Percentiles rank a stretch among this genome's conserved stretches.
phyloP scores from a whole-genome alignment of 306 rosid genomes.

The Gleditsia sinensis region DNA sequence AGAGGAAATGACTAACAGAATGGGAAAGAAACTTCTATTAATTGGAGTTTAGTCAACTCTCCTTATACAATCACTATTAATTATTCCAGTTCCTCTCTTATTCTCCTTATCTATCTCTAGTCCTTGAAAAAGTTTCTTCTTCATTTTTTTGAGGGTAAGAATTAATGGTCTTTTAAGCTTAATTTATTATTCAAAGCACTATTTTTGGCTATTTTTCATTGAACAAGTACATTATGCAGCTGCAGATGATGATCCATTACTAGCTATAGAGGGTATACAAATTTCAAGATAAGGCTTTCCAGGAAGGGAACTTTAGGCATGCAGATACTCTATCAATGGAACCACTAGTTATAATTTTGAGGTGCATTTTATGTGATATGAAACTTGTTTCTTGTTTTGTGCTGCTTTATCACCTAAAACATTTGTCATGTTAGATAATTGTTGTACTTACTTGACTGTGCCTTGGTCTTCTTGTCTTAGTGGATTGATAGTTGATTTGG shows the following conservation, averaged over 20 bases:
- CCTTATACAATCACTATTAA: constrained; percentile 63
- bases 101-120: constrained; percentile 75
- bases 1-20: constrained; percentile 64
- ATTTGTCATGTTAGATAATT: constrained; percentile 18
- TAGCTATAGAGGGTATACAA: constrained; percentile 84
- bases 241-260: constrained; percentile 96
- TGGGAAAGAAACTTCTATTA: constrained; percentile 64
- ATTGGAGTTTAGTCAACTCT: constrained; percentile 70
- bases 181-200: constrained; percentile 2
- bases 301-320: constrained; percentile 89
- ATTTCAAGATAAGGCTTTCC: constrained; percentile 90
- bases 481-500: constrained; percentile 78
- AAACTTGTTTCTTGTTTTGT: constrained; percentile 24
- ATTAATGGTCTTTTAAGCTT: constrained; percentile 25
- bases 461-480: constrained; percentile 32
- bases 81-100: constrained; percentile 73
- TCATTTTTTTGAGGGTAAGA: constrained; percentile 89
- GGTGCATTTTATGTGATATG: too few relatives aligned
- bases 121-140: constrained; percentile 92
- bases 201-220: constrained; percentile 33
- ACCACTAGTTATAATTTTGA: too few relatives aligned
- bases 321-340: too few relatives aligned
- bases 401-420: constrained; percentile 12
- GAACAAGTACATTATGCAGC: constrained; percentile 49
- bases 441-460: constrained; percentile 26